These are phyloP conservation scores for Neonectria punicea DNA, from an alignment of 2,329 filamentous ascomycete genomes.

Conservation along the genomic window DNA sequence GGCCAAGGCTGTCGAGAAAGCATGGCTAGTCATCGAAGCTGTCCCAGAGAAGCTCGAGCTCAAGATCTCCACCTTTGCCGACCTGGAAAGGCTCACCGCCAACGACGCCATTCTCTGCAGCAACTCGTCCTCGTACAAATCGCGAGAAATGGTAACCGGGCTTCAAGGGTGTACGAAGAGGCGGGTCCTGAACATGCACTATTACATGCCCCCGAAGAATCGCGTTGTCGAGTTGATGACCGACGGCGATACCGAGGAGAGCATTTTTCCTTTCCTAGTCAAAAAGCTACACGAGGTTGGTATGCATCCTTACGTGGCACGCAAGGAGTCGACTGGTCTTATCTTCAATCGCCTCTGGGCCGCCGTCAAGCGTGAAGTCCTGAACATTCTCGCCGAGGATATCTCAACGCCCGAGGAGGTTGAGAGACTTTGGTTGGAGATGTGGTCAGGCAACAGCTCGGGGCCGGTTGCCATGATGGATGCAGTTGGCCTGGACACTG, in stretches of 20 bases:
- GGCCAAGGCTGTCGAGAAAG: constrained; percentile 51
- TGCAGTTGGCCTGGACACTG: constrained; percentile 61
- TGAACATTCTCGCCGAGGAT: constrained; percentile 61
- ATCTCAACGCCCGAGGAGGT: constrained; percentile 59
- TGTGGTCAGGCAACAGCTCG: constrained; percentile 36
- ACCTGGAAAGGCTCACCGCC: constrained; percentile 54
- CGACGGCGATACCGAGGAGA: constrained; percentile 53
- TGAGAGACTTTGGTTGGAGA: constrained; percentile 59
- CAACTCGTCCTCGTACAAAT: constrained; percentile 65
- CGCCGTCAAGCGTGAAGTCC: constrained; percentile 62
- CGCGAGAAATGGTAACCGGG: constrained; percentile 57
- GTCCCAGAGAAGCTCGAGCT: constrained; percentile 61
- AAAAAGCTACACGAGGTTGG: constrained; percentile 53
- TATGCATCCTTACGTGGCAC: constrained; percentile 53
- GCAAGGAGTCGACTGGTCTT: constrained; percentile 62
- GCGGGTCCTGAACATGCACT: constrained; percentile 62
- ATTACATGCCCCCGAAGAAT: constrained; percentile 59
- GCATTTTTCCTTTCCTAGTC: constrained; percentile 58
- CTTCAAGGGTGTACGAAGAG: constrained; percentile 50
- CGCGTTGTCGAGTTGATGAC: constrained; percentile 66
- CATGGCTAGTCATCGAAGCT: constrained; percentile 66
- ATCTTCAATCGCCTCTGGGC: constrained; percentile 68
- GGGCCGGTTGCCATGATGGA: constrained; percentile 12
- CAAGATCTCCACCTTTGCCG: constrained; percentile 59
- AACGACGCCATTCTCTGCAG: constrained; percentile 60